Evolutionary conservation across 2,329 filamentous ascomycete genomes (phyloP).

Genomic region (Penicillium sp.): DNA sequence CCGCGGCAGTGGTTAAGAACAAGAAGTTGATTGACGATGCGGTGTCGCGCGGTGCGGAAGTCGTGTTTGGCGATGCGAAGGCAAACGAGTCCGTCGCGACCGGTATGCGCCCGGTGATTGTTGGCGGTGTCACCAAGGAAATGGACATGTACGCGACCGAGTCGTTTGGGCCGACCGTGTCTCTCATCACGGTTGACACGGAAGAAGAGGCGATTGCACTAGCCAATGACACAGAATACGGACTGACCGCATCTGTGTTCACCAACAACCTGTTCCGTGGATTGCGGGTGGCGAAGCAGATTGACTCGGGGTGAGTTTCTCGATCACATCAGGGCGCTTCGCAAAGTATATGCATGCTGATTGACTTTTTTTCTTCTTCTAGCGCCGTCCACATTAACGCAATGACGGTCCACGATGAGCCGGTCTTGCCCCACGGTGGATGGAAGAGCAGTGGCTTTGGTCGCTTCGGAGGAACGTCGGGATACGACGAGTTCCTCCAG

Average conservation of each 20-base stretch:
- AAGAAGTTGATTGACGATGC: conserved; percentile 57
- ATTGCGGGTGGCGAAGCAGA: conserved; percentile 60
- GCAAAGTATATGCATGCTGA: conserved; percentile 1
- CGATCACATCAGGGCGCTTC: background rate
- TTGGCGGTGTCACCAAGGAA: conserved; percentile 65
- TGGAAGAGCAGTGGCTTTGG: conserved; percentile 58
- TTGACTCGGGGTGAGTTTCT: conserved; percentile 61
- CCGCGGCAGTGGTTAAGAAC: conserved; percentile 55
- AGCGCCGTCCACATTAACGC: conserved; percentile 56
- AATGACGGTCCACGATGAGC: conserved; percentile 66
- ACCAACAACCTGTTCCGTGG: conserved; percentile 65
- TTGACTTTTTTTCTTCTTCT: background rate
- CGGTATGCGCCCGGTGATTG: conserved; percentile 64
- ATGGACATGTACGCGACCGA: conserved; percentile 79
- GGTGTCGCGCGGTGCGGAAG: conserved; percentile 57
- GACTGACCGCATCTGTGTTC: conserved; percentile 70
- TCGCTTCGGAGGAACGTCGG: conserved; percentile 57
- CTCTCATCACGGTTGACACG: conserved; percentile 63
- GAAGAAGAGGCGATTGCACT: conserved; percentile 69
- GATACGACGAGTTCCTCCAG: conserved; percentile 63
- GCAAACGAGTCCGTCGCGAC: conserved; percentile 46
- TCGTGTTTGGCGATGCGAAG: conserved; percentile 55
- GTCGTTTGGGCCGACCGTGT: conserved; percentile 75
- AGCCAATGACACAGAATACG: conserved; percentile 82
- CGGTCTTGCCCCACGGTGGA: conserved; percentile 65